Percentiles rank a stretch among this genome's conserved stretches.
phyloP scores from a whole-genome alignment of 305 asterid genomes.

The Plantago rigida region DNA sequence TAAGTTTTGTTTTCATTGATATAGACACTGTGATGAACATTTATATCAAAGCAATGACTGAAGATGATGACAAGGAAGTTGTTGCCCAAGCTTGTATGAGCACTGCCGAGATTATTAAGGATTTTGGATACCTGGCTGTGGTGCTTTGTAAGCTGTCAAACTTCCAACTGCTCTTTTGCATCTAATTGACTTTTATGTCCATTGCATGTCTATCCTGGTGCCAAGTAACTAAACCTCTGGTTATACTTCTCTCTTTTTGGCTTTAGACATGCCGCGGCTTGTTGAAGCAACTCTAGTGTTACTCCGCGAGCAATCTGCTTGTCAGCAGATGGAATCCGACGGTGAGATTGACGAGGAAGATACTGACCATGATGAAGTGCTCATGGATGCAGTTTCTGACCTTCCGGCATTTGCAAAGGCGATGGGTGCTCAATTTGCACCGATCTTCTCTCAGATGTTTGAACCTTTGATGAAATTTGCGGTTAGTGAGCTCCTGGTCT shows the following conservation, averaged over 20 bases:
- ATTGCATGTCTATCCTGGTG: constrained; percentile 20
- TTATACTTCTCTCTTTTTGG: constrained; percentile 20
- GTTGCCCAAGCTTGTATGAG: constrained; percentile 96
- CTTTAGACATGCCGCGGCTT: constrained; percentile 57
- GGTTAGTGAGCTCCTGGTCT: constrained; percentile 41
- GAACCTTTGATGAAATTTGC: constrained; percentile 88
- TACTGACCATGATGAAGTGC: constrained; percentile 88
- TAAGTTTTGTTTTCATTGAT: constrained; percentile 17
- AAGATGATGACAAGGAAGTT: constrained; percentile 95
- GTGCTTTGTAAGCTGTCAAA: constrained; percentile 71
- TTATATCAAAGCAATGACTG: constrained; percentile 74
- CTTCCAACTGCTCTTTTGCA: constrained; percentile 3
- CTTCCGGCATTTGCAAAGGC: constrained; percentile 94
- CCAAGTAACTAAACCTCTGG: constrained; percentile 21
- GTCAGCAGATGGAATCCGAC: constrained; percentile 82
- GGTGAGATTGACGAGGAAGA: constrained; percentile 79
- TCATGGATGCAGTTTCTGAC: constrained; percentile 98
- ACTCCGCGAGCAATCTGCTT: constrained; percentile 73
- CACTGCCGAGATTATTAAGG: constrained; percentile 71
- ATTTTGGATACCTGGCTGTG: constrained; percentile 72
- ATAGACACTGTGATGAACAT: constrained; percentile 75
- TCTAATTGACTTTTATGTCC: constrained; percentile 6
- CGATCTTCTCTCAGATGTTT: constrained; percentile 65
- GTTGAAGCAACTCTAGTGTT: constrained; percentile 69
- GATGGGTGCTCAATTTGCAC: constrained; percentile 83